Base-by-base conservation (phyloP, 495 filamentous ascomycete genomes). In the Penicillium diatomitis region DNA sequence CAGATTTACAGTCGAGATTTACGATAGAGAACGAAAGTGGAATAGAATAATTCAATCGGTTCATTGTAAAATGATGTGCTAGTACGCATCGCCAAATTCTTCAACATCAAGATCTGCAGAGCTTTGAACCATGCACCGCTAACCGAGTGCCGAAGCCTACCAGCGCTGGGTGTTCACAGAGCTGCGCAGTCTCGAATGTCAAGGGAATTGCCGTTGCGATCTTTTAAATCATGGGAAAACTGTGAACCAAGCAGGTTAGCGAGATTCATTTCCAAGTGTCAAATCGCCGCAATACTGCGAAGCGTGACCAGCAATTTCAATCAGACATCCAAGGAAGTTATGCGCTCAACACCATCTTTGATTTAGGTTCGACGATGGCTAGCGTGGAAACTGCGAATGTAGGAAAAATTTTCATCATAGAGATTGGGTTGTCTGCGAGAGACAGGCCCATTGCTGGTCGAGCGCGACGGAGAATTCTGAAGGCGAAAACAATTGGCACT, bases 371-470 rank as follows among this genome's bases (percentile, higher is more conserved):
- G 44, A 53, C 69, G 68, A 72, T 65, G 69, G 55, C 71, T 73
- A 69, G 70, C 70, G 71, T 75, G 69, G 66, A 75, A 75, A 72
- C 71, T 75, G 71, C 71, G 71, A 75, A 75, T 73, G 69, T 71
- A 65, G 71, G 63, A 72, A 66, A 53, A 43, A 31, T 68, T 74
- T 73, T 75, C 70, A 75, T 75, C 71, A 71, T 73, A 53, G 51
- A 61, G 57, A 47, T 20, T 56, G 58, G 61, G 31, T 8, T 32
- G 31, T 32, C 30, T 11, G 29, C 5, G 1, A 4, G 11, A 6
- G 41, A 7, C 8, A 44, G 11, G 5, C 12, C 41, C 31, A 30
- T 44, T 50, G 41, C 38, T 49, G 59, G 56, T 51, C 42, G 47
- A 56, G 57, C 52, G 58, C 49, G 48, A 42, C 32, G 32, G n/a